Base-by-base conservation (phyloP, 2,329 filamentous ascomycete species). In the Colletotrichum chlorophyti region DNA sequence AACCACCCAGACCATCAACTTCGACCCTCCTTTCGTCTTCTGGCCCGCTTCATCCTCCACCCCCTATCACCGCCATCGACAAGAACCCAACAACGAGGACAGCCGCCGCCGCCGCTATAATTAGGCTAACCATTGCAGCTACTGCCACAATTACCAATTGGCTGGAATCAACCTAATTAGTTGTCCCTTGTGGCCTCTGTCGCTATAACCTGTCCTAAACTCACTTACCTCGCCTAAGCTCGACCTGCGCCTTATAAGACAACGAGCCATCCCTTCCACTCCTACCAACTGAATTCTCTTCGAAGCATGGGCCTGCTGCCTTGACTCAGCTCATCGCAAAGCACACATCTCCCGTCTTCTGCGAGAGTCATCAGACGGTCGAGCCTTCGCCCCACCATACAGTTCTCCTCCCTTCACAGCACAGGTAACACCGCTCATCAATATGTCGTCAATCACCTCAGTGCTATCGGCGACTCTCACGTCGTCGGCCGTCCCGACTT, bases 401-500 rank as follows among this genome's bases (percentile, higher is more conserved):
- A 11, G 12, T 45, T n/a, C 26, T 15, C 35, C 23, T 38, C 17
- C 26, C 11, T 4, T 32, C n/a, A 5, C 8, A 6, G 6, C 26
- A 37, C 31, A 31, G 7, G 14, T 15, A 26, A 3, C 6, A 12
- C 23, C 19, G n/a, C 14, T n/a, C 23, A 24, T 12, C 37, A 45
- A n/a, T 15, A 57, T 58, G 54, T 54, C 54, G 14, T 58, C 54
- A 10, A 17, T 53, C 19, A 40, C 40, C 12, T 47, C 49, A 12
- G 29, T 57, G 6, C 26, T 57, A 24, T 45, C 47, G 53, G 53
- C 38, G 19, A 63, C 65, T 14, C 63, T 66, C 17, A 65, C 70
- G 17, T 62, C 68, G 27, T 66, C 69, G 14, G 66, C 68, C 10
- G 61, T 71, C 15, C 65, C 70, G 29, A 66, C 72, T 3, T 46